phyloP scores from a whole-genome alignment of 352 stramenopile genomes.

The Blastocystis hominis region DNA sequence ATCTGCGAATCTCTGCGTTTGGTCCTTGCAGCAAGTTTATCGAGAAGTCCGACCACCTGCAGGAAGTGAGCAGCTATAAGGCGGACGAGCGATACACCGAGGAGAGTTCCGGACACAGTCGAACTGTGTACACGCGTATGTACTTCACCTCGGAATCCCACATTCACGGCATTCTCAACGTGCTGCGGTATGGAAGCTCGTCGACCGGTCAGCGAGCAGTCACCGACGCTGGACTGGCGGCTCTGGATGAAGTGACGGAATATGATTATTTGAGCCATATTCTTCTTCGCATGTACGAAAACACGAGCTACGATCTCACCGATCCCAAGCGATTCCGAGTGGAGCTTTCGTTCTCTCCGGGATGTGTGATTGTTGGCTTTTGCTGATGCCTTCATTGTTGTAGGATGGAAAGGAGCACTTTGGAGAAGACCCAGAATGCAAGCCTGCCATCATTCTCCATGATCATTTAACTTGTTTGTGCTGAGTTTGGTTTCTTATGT shows the following conservation, averaged over 20 bases:
- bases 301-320: slow-evolving; percentile 67
- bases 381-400: neutral
- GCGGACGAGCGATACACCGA: slow-evolving; percentile 26
- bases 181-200: slow-evolving; percentile 72
- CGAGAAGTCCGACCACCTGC: slow-evolving; percentile 33
- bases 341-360: slow-evolving; percentile 71
- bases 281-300: slow-evolving; percentile 94
- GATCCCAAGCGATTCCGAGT: slow-evolving; percentile 70
- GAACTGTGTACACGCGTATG: slow-evolving; percentile 84
- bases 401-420: slow-evolving; percentile 19
- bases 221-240: slow-evolving; percentile 64
- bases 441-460: slow-evolving; percentile 10
- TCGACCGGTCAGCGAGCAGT: slow-evolving; percentile 46
- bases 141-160: slow-evolving; percentile 99
- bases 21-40: slow-evolving; percentile 49
- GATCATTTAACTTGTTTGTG: slow-evolving; percentile 7
- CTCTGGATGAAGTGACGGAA: slow-evolving; percentile 78
- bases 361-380: slow-evolving; percentile 52
- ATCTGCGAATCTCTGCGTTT: slow-evolving; percentile 41
- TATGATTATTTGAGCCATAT: slow-evolving; percentile 96
- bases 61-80: slow-evolving; percentile 47
- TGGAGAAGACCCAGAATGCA: slow-evolving; percentile 2
- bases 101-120: neutral
- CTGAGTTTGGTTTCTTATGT: neutral
- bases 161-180: slow-evolving; percentile 93